A percentile compares a stretch with the other conserved stretches of the same genome.
Evolutionary conservation across 2,329 filamentous ascomycete genomes (phyloP).

Genomic region (Magnaporthales sp.): DNA sequence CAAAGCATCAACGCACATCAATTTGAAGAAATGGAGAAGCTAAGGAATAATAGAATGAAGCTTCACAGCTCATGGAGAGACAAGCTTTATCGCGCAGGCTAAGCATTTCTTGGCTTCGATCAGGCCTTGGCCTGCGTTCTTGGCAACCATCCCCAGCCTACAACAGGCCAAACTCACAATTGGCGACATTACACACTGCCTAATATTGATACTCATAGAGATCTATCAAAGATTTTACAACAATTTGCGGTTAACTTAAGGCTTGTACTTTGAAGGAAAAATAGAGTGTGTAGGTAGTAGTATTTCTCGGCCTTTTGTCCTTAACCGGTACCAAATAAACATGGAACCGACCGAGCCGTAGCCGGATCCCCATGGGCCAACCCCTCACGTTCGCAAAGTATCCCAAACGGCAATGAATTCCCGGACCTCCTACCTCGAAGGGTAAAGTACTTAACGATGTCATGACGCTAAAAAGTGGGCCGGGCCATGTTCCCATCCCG

Average conservation of each 20-base stretch:
- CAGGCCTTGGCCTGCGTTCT: neutral
- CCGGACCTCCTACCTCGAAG: neutral
- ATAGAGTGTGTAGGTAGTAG: neutral
- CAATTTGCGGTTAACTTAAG: neutral
- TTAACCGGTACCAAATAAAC: neutral
- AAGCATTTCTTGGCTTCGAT: neutral
- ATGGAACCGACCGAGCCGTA: neutral
- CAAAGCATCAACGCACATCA: neutral
- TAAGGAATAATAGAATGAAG: neutral
- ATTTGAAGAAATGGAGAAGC: neutral
- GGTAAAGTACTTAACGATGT: neutral
- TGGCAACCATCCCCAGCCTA: neutral
- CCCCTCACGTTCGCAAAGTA: neutral
- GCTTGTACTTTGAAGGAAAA: neutral
- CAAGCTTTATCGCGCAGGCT: neutral
- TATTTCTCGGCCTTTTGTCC: neutral
- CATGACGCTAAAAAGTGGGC: neutral
- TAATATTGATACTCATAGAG: neutral
- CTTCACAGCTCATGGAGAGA: neutral
- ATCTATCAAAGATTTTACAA: neutral
- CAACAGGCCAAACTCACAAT: neutral
- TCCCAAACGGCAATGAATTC: neutral
- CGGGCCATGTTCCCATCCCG: neutral
- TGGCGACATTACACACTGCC: neutral
- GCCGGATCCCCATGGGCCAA: neutral